Conservation (phyloP, 257 asterid species). For the Echium plantagineum region DNA sequence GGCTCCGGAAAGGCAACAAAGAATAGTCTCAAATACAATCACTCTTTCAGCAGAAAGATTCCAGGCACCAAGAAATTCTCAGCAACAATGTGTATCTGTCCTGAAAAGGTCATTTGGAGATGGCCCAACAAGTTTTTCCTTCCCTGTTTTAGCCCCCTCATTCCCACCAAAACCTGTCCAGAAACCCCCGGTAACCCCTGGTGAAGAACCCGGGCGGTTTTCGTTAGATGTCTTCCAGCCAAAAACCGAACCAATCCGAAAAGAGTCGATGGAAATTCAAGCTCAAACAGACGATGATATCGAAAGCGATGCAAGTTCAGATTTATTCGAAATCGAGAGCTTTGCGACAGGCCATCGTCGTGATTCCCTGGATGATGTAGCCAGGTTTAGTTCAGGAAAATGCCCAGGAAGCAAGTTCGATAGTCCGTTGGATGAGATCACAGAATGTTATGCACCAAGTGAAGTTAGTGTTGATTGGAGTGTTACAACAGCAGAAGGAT, state of each 20-base stretch:
- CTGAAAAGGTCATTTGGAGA: slow-evolving; percentile 29
- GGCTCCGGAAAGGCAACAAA: slow-evolving; percentile 8
- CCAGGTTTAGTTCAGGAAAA: slow-evolving; percentile 30
- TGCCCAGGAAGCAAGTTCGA: slow-evolving; percentile 15
- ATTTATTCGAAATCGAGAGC: slow-evolving; percentile 77
- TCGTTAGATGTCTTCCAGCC: slow-evolving; percentile 73
- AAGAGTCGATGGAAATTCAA: slow-evolving; percentile 18
- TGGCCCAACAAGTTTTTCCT: slow-evolving; percentile 34
- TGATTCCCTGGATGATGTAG: slow-evolving; percentile 55
- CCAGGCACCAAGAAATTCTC: slow-evolving; percentile 16
- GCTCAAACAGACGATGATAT: slow-evolving; percentile 42
- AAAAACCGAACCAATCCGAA: slow-evolving; percentile 3
- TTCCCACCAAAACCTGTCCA: slow-evolving; percentile 10
- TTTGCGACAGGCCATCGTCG: slow-evolving; percentile 58
- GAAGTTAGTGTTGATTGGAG: slow-evolving; percentile 90
- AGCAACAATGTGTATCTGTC: slow-evolving; percentile 39
- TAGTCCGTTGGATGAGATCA: slow-evolving; percentile 23
- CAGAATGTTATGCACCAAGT: slow-evolving; percentile 85
- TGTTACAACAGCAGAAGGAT: slow-evolving; percentile 83
- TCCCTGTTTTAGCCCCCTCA: slow-evolving; percentile 43
- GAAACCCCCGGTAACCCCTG: slow-evolving; percentile 7
- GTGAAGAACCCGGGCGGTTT: slow-evolving; percentile 49
- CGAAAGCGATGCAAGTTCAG: slow-evolving; percentile 77
- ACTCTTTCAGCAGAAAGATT: slow-evolving; percentile 13
- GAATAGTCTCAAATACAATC: slow-evolving; percentile 7